Evolutionary conservation across 306 rosid genomes (phyloP).

Genomic region (Astragalus glycyphyllos): DNA sequence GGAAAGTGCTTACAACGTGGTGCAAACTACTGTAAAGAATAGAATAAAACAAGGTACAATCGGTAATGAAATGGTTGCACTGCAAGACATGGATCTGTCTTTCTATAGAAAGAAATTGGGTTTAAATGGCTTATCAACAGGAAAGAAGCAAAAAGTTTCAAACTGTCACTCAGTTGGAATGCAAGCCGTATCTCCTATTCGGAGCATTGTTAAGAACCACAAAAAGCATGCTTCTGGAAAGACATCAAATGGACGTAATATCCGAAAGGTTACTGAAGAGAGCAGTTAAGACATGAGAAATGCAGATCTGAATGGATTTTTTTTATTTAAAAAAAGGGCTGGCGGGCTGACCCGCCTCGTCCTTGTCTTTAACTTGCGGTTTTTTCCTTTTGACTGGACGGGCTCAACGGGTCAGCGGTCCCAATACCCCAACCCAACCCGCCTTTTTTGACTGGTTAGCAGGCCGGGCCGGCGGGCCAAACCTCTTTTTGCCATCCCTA

Average conservation of each 20-base stretch:
- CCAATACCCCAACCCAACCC: too few relatives aligned
- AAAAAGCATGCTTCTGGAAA: constrained; percentile 49
- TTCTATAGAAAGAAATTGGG: constrained; percentile 53
- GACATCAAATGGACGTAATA: constrained; percentile 48
- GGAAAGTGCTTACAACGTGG: constrained; percentile 56
- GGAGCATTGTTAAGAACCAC: constrained; percentile 65
- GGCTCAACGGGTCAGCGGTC: too few relatives aligned
- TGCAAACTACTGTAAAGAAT: constrained; percentile 48
- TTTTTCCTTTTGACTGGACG: too few relatives aligned
- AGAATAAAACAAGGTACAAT: constrained; percentile 53
- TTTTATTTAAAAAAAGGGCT: too few relatives aligned
- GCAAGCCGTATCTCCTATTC: constrained; percentile 52
- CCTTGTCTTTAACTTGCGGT: too few relatives aligned
- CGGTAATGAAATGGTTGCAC: constrained; percentile 49
- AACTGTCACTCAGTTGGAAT: constrained; percentile 41
- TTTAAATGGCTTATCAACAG: constrained; percentile 49
- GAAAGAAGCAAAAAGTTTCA: constrained; percentile 52
- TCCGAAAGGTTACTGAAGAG: constrained; percentile 48
- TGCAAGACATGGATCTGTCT: constrained; percentile 47
- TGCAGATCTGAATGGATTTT: too few relatives aligned
- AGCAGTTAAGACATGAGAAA: constrained; percentile 45
- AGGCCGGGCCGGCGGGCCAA: too few relatives aligned
- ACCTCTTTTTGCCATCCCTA: too few relatives aligned
- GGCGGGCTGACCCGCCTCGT: too few relatives aligned
- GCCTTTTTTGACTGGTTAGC: too few relatives aligned